A percentile compares a stretch with the other conserved stretches of the same genome.
phyloP scores from a whole-genome alignment of 148 eudicot genomes.

The Persicaria tinctoria region DNA sequence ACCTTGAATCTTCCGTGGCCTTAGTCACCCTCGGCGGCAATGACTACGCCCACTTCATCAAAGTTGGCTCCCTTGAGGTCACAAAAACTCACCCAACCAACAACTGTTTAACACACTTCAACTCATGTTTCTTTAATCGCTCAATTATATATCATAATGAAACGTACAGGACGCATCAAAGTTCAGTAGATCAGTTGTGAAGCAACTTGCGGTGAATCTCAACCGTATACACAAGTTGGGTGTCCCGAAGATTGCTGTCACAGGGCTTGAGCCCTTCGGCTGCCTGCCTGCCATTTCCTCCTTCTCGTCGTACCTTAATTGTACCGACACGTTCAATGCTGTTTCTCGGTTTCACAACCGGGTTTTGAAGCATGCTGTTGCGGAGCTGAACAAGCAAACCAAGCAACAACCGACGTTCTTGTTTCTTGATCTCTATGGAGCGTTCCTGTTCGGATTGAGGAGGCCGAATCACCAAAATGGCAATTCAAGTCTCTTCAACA shows the following conservation, averaged over 20 bases:
- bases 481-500: background rate
- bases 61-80: background rate
- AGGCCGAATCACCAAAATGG: background rate
- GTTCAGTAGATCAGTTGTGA: slow-evolving; percentile 32
- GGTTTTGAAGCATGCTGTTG: slow-evolving; percentile 21
- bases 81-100: background rate
- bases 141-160: background rate
- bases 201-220: slow-evolving; percentile 33
- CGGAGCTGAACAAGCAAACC: slow-evolving; percentile 21
- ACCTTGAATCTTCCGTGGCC: slow-evolving; percentile 36
- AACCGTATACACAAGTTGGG: slow-evolving; percentile 36
- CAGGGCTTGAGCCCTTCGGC: slow-evolving; percentile 44
- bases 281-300: slow-evolving; percentile 40
- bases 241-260: slow-evolving; percentile 36
- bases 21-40: slow-evolving; percentile 42
- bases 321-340: slow-evolving; percentile 29
- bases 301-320: slow-evolving; percentile 24
- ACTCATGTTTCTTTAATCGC: too few species aligned
- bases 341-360: slow-evolving; percentile 33
- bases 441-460: slow-evolving; percentile 27
- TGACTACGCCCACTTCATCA: slow-evolving; percentile 40
- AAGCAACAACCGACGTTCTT: slow-evolving; percentile 8
- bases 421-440: slow-evolving; percentile 43
- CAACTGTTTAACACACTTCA: background rate
- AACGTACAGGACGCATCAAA: slow-evolving; percentile 13